Percentiles rank a stretch among this genome's conserved stretches.
Conservation (phyloP, 139 green algal species). For the Closterium sp. region DNA sequence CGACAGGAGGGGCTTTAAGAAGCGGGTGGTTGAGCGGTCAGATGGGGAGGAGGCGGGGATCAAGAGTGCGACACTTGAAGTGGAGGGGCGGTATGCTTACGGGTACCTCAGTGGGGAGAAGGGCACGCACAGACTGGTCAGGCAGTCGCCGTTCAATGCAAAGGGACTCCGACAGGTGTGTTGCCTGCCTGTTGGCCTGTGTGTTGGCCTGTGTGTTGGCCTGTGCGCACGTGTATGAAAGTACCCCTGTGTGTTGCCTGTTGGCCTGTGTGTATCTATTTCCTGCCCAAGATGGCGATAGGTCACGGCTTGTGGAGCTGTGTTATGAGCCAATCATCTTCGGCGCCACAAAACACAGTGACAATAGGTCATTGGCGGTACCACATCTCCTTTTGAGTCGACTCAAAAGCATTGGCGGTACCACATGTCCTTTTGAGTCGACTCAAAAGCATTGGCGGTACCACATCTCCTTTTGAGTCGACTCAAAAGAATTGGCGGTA, state of each 20-base stretch:
- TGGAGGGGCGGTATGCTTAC: slow-evolving; percentile 75
- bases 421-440: no score
- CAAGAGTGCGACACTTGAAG: slow-evolving; percentile 80
- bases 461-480: no score
- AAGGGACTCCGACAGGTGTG: slow-evolving; percentile 68
- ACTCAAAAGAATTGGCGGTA: no score
- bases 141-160: slow-evolving; percentile 82
- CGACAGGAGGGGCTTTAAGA: slow-evolving; percentile 57
- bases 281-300: neutral
- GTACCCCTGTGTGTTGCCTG: no score
- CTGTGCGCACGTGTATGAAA: no score
- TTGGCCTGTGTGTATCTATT: neutral
- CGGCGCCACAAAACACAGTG: no score
- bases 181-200: neutral
- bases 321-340: no score
- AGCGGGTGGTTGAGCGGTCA: slow-evolving; percentile 46
- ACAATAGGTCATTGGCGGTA: no score
- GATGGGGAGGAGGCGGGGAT: slow-evolving; percentile 84
- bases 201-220: no score
- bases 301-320: neutral
- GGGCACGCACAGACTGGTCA: slow-evolving; percentile 92
- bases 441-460: no score
- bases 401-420: no score
- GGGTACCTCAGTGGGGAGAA: slow-evolving; percentile 81
- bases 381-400: no score